Conservation (phyloP, 2,329 filamentous ascomycete species). For the Sclerotinia nivalis region DNA sequence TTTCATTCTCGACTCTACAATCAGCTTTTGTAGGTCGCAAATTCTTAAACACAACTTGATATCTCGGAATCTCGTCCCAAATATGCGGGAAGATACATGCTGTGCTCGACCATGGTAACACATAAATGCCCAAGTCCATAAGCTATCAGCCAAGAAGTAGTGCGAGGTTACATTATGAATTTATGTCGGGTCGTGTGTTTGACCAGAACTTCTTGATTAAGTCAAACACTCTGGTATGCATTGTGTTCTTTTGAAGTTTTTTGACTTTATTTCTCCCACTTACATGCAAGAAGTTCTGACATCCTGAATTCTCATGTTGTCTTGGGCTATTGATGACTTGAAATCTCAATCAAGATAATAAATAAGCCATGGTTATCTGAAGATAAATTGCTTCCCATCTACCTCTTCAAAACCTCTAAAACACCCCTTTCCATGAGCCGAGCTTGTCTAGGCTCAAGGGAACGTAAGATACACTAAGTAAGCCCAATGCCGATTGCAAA, state of each 20-base stretch:
- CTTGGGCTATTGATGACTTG: too few relatives aligned
- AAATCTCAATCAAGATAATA: neutral
- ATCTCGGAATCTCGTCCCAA: slow-evolving; percentile 3
- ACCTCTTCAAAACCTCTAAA: too few relatives aligned
- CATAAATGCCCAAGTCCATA: neutral
- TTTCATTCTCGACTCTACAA: neutral
- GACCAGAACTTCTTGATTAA: neutral
- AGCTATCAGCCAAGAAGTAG: neutral
- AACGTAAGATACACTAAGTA: neutral
- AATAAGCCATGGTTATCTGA: neutral
- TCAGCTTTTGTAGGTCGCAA: neutral
- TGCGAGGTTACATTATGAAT: neutral
- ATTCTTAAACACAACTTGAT: neutral
- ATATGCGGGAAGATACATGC: neutral
- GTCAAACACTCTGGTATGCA: neutral
- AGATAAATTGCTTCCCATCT: too few relatives aligned
- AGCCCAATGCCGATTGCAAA: neutral
- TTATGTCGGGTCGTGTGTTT: neutral
- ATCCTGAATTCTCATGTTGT: neutral
- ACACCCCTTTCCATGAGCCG: neutral
- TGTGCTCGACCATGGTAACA: neutral
- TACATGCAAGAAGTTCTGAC: neutral
- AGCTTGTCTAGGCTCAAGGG: neutral
- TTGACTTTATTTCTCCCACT: neutral
- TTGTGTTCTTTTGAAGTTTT: neutral